These are phyloP conservation scores for Pseudogymnoascus sp. DNA, from an alignment of 2,329 filamentous ascomycete species.

Conservation along the genomic window DNA sequence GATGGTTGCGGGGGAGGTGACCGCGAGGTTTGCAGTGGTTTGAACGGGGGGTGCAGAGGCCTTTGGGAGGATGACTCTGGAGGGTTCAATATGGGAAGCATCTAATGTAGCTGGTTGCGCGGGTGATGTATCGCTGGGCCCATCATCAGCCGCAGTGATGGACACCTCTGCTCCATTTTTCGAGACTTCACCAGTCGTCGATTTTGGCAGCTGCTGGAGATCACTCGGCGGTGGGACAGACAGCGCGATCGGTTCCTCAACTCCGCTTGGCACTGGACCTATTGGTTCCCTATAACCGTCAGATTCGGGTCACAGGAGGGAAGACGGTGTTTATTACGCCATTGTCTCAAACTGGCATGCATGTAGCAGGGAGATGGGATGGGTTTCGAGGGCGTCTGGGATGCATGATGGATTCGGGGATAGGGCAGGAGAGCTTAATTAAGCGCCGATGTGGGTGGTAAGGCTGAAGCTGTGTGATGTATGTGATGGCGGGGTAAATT, in stretches of 20 bases:
- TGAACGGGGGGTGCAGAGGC: not conserved
- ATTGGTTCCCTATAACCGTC: not conserved
- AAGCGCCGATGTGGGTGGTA: not conserved
- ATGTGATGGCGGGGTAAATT: not conserved
- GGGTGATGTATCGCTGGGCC: not conserved
- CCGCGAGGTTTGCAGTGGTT: not conserved
- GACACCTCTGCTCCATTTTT: not conserved
- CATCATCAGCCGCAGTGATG: not conserved
- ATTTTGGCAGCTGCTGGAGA: not conserved
- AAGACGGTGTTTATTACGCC: not conserved
- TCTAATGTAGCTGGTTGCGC: not conserved
- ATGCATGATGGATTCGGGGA: not conserved
- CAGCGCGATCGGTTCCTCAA: not conserved
- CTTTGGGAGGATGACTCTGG: not conserved
- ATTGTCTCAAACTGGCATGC: not conserved
- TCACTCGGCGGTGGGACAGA: not conserved
- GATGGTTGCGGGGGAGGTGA: not conserved
- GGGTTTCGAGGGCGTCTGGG: not conserved
- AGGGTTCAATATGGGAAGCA: not conserved
- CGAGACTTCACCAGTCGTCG: not conserved
- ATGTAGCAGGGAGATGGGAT: not conserved
- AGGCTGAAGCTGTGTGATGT: not conserved
- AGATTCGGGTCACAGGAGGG: not conserved
- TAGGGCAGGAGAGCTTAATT: not conserved
- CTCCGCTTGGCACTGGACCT: not conserved